A percentile compares a stretch with the other conserved stretches of the same genome.
Conservation (phyloP, 2,329 filamentous ascomycete species). For the Aspergillus brunneoviolaceus region DNA sequence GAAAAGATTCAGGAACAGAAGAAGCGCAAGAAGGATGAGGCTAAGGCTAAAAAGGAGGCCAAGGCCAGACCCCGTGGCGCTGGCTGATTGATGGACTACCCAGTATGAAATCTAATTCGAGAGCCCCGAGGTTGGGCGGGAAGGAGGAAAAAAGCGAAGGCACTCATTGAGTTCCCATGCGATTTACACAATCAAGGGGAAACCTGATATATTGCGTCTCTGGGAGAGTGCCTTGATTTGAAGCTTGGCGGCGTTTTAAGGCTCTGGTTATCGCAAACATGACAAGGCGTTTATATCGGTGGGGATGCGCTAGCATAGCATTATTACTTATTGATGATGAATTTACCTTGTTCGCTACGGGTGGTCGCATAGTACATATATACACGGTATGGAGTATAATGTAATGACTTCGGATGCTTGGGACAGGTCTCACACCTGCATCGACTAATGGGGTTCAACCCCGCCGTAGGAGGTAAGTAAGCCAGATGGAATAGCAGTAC, state of each 20-base stretch:
- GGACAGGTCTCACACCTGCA: no score
- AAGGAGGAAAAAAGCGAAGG: background rate
- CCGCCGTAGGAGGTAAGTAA: no score
- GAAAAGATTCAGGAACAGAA: conserved; percentile 89
- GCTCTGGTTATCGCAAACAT: background rate
- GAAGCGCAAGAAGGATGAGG: conserved; percentile 91
- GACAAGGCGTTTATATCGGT: conserved; percentile 3
- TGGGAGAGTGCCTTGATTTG: background rate
- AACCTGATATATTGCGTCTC: background rate
- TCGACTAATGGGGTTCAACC: no score
- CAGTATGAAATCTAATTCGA: background rate
- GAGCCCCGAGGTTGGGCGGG: background rate
- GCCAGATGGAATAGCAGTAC: no score
- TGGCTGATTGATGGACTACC: conserved; percentile 6
- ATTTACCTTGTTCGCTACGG: background rate
- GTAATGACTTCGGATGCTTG: no score
- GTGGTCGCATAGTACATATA: no score
- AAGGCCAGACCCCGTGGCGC: conserved; percentile 81
- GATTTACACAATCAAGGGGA: background rate
- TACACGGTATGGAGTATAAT: background rate
- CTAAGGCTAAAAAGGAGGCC: conserved; percentile 89
- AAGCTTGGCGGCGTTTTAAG: background rate
- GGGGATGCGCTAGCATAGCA: background rate
- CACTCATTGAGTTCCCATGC: background rate
- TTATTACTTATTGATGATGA: background rate